phyloP scores from a whole-genome alignment of 805 yeast species.

The Clavispora phyllophila region DNA sequence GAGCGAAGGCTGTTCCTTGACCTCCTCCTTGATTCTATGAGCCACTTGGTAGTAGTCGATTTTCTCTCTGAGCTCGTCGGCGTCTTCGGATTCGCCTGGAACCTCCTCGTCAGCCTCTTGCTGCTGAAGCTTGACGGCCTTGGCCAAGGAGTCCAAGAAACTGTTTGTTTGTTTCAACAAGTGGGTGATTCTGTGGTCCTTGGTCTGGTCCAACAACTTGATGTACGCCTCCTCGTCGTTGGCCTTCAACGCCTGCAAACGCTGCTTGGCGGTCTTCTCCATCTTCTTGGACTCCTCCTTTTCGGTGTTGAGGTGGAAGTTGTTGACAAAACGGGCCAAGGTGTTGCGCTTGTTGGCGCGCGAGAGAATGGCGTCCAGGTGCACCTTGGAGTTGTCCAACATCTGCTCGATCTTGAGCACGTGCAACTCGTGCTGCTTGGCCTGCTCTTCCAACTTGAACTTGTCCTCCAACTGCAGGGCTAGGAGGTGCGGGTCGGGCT shows the following conservation, averaged over 20 bases:
- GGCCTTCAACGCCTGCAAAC: conserved; percentile 81
- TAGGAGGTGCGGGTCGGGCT: conserved; percentile 67
- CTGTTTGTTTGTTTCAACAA: conserved; percentile 73
- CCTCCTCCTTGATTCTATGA: conserved; percentile 64
- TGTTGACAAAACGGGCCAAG: conserved; percentile 33
- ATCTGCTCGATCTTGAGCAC: conserved; percentile 39
- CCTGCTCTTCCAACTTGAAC: conserved; percentile 51
- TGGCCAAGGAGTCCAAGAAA: conserved; percentile 72
- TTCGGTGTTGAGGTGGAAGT: conserved; percentile 55
- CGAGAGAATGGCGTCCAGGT: conserved; percentile 16
- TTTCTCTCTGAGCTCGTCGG: conserved; percentile 57
- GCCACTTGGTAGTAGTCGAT: conserved; percentile 81
- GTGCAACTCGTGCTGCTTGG: conserved; percentile 48
- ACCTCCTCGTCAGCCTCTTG: conserved; percentile 34
- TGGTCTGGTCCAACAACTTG: conserved; percentile 77
- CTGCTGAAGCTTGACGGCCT: conserved; percentile 76
- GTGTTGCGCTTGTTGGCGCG: conserved; percentile 23
- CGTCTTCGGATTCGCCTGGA: conserved; percentile 29
- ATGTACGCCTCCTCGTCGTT: conserved; percentile 87
- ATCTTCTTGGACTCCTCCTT: conserved; percentile 71
- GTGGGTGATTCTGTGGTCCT: conserved; percentile 83
- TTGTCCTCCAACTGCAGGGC: conserved; percentile 75
- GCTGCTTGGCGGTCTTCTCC: conserved; percentile 80
- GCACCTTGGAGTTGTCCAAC: conserved; percentile 22
- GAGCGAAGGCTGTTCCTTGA: conserved; percentile 61